Conservation (phyloP, 2,329 filamentous ascomycete species). For the Trichothecium roseum region DNA sequence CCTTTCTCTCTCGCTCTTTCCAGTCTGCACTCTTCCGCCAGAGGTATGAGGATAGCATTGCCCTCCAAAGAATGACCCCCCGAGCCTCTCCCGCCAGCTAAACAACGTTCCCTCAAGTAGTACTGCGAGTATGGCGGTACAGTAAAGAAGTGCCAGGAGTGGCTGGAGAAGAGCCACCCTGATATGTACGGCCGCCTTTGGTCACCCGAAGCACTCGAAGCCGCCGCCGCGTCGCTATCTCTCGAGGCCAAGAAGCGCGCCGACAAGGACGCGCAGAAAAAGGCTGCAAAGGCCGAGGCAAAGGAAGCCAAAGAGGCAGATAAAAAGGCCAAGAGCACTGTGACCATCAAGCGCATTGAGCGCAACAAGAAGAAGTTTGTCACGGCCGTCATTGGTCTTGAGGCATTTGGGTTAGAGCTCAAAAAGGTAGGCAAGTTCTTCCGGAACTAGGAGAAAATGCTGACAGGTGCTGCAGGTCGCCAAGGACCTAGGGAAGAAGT, state of each 20-base stretch:
- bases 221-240: slow-evolving; percentile 76
- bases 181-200: slow-evolving; percentile 71
- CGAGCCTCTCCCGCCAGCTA: neutral
- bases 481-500: slow-evolving; percentile 98
- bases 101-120: slow-evolving; percentile 35
- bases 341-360: slow-evolving; percentile 94
- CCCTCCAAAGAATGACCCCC: slow-evolving; percentile 3
- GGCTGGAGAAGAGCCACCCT: slow-evolving; percentile 69
- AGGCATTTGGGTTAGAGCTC: slow-evolving; percentile 81
- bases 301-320: slow-evolving; percentile 76
- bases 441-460: neutral
- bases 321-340: slow-evolving; percentile 68
- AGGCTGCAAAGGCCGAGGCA: slow-evolving; percentile 86
- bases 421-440: slow-evolving; percentile 55
- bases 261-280: slow-evolving; percentile 93
- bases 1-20: slow-evolving; percentile 2
- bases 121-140: slow-evolving; percentile 99
- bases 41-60: slow-evolving; percentile 36
- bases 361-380: slow-evolving; percentile 97
- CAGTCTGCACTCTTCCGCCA: slow-evolving; percentile 55
- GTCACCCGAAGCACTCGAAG: slow-evolving; percentile 75
- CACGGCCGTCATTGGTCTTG: slow-evolving; percentile 81
- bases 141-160: slow-evolving; percentile 93
- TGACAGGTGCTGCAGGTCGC: slow-evolving; percentile 40
- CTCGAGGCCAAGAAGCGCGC: slow-evolving; percentile 89